A percentile compares a stretch with the other conserved stretches of the same genome.
Conservation (phyloP, 1,284 basidiomycete genomes). For the Ganoderma leucocontextum region DNA sequence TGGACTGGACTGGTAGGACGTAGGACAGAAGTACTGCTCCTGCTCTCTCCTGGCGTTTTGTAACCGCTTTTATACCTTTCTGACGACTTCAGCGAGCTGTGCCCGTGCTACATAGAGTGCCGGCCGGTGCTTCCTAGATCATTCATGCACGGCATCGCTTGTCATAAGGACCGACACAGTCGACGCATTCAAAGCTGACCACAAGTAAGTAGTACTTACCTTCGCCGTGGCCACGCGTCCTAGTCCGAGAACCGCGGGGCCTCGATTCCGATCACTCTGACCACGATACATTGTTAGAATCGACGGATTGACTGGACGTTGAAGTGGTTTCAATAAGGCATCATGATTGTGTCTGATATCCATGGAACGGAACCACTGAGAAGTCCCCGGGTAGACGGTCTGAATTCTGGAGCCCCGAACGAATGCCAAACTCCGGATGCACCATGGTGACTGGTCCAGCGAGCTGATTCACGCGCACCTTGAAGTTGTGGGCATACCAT, state of each 20-base stretch:
- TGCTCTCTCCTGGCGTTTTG: background rate
- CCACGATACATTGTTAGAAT: background rate
- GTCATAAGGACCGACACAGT: background rate
- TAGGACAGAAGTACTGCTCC: constrained; percentile 3
- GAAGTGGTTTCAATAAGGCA: background rate
- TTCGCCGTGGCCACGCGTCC: background rate
- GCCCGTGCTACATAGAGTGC: background rate
- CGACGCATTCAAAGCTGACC: background rate
- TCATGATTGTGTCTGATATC: background rate
- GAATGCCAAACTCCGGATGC: too few relatives aligned
- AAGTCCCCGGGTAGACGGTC: too few relatives aligned
- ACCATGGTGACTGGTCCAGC: too few relatives aligned
- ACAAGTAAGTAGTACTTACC: background rate
- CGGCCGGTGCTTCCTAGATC: background rate
- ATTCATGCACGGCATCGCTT: background rate
- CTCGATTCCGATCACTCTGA: background rate
- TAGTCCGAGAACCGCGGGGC: background rate
- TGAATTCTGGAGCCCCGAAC: too few relatives aligned
- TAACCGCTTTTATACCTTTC: background rate
- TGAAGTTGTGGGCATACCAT: too few relatives aligned
- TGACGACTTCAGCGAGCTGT: background rate
- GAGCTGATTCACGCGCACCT: too few relatives aligned
- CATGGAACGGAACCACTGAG: background rate
- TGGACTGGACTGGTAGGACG: background rate
- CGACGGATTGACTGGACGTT: background rate